These are phyloP conservation scores for Termitomyces titanicus DNA, from an alignment of 768 basidiomycete genomes.

Conservation along the genomic window DNA sequence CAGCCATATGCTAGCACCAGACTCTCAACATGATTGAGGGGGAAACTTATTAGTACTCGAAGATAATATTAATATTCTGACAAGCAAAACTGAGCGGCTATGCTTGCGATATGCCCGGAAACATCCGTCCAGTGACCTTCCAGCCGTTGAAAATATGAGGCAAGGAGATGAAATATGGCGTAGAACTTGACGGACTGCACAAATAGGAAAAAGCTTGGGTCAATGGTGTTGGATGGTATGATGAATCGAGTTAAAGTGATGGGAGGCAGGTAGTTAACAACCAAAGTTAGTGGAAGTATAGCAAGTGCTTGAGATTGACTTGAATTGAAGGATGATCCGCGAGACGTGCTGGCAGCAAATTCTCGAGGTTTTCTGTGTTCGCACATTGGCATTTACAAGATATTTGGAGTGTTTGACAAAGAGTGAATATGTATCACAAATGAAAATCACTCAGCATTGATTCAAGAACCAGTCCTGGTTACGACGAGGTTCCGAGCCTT, in stretches of 20 bases:
- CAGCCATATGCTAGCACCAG: too few species aligned
- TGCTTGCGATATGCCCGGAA: not conserved
- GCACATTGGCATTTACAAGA: not conserved
- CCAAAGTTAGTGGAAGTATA: too few species aligned
- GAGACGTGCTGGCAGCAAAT: not conserved
- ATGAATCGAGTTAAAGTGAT: too few species aligned
- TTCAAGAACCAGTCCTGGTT: constrained; percentile 30
- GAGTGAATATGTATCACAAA: not conserved
- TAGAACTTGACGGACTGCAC: too few species aligned
- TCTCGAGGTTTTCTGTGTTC: not conserved
- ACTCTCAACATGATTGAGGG: too few species aligned
- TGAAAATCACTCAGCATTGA: not conserved
- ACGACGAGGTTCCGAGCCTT: constrained; percentile 38
- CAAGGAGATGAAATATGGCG: not conserved
- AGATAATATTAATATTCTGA: too few species aligned
- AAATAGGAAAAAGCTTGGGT: too few species aligned
- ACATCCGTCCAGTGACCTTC: not conserved
- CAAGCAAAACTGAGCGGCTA: not conserved
- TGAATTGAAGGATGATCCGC: too few species aligned
- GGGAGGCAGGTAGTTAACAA: too few species aligned
- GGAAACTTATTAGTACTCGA: too few species aligned
- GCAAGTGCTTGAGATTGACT: not conserved
- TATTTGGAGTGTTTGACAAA: not conserved
- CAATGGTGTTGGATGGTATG: too few species aligned
- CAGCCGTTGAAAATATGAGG: too few species aligned